Evolutionary conservation across 2,329 filamentous ascomycete genomes (phyloP).

Genomic region (Diaporthe sp.): DNA sequence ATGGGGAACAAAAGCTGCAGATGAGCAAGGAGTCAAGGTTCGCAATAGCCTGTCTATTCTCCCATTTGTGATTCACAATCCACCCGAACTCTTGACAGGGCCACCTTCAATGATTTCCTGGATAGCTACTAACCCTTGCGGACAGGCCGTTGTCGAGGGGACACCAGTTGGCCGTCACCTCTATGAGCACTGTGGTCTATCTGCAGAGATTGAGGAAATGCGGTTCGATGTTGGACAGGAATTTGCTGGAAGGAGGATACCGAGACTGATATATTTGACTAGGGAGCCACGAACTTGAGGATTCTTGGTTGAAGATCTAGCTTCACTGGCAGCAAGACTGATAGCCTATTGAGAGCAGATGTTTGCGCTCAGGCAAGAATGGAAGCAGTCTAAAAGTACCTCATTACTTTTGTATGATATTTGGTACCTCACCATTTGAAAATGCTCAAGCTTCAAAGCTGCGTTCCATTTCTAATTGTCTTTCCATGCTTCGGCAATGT

Average conservation of each 20-base stretch:
- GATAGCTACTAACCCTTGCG: not conserved
- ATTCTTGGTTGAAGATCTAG: not conserved
- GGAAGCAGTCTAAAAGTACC: no score
- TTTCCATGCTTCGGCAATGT: not conserved
- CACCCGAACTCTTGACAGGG: no score
- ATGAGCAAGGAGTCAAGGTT: not conserved
- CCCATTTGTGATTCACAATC: no score
- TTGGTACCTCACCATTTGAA: no score
- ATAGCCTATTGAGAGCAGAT: not conserved
- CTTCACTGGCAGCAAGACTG: not conserved
- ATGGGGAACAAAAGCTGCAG: slow-evolving; percentile 1
- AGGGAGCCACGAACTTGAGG: not conserved
- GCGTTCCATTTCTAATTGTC: not conserved
- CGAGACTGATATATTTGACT: not conserved
- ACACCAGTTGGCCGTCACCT: not conserved
- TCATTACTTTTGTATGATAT: no score
- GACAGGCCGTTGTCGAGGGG: not conserved
- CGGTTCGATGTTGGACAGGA: not conserved
- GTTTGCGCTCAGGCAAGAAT: not conserved
- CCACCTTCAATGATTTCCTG: no score
- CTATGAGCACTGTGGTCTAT: not conserved
- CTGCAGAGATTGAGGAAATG: slow-evolving; percentile 8
- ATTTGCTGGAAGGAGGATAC: not conserved
- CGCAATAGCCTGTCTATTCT: not conserved
- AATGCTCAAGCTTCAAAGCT: not conserved